Evolutionary conservation across 192 early-diverging fungal species (phyloP).

Genomic region (Coemansia reversa): DNA sequence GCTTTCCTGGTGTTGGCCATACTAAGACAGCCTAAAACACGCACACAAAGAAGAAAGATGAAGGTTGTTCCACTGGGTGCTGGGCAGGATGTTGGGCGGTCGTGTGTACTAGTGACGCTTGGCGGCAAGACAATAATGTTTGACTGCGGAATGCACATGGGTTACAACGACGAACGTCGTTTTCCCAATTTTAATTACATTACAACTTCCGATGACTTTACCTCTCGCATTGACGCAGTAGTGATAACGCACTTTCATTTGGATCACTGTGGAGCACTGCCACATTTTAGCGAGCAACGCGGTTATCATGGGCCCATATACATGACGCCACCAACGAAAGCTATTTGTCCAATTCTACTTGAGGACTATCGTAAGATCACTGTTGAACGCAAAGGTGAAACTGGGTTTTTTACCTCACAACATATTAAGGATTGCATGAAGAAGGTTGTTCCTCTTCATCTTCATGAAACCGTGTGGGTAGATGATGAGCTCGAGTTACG

Average conservation of each 20-base stretch:
- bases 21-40: too few species aligned
- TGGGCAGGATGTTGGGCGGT: slow-evolving; percentile 88
- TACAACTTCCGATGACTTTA: slow-evolving; percentile 77
- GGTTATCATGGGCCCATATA: slow-evolving; percentile 96
- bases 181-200: slow-evolving; percentile 97
- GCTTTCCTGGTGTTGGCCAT: too few species aligned
- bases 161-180: slow-evolving; percentile 85
- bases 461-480: slow-evolving; percentile 81
- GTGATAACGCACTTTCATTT: slow-evolving; percentile 98
- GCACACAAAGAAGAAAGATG: slow-evolving; percentile 26
- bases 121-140: slow-evolving; percentile 86
- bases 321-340: slow-evolving; percentile 96
- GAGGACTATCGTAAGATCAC: slow-evolving; percentile 94
- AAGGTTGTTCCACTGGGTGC: slow-evolving; percentile 64
- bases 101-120: slow-evolving; percentile 76
- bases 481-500: slow-evolving; percentile 81
- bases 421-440: slow-evolving; percentile 94
- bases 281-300: slow-evolving; percentile 92
- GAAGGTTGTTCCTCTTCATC: slow-evolving; percentile 85
- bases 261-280: slow-evolving; percentile 97
- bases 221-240: slow-evolving; percentile 81
- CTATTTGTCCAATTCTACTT: slow-evolving; percentile 90
- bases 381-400: slow-evolving; percentile 85
- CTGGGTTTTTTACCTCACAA: slow-evolving; percentile 82
- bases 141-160: slow-evolving; percentile 95